These are phyloP conservation scores for Dryas octopetala DNA, from an alignment of 306 rosid genomes.

Conservation along the genomic window DNA sequence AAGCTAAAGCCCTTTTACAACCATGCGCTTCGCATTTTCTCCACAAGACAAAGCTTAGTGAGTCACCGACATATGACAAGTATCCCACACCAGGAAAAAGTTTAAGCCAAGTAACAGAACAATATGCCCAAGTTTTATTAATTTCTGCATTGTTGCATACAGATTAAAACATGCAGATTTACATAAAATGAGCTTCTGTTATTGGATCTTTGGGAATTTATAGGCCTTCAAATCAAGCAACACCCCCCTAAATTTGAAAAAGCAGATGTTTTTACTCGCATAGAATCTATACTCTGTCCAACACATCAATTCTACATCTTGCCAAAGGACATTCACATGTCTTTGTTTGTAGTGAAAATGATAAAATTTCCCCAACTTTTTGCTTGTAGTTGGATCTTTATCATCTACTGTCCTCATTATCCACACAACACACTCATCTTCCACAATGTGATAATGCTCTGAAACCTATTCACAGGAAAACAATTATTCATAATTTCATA, in stretches of 20 bases:
- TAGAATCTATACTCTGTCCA: slow-evolving; percentile 50
- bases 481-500: background rate
- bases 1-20: too few relatives aligned
- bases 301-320: slow-evolving; percentile 50
- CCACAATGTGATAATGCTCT: slow-evolving; percentile 39
- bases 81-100: too few relatives aligned
- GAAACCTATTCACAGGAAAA: slow-evolving; percentile 27
- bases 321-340: slow-evolving; percentile 90
- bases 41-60: too few relatives aligned
- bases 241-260: background rate
- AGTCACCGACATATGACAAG: too few relatives aligned
- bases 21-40: too few relatives aligned
- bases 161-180: background rate
- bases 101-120: too few relatives aligned
- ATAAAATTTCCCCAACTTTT: slow-evolving; percentile 42
- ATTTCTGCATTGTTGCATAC: background rate
- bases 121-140: too few relatives aligned
- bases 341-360: slow-evolving; percentile 62
- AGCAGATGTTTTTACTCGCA: slow-evolving; percentile 18
- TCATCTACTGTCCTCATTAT: slow-evolving; percentile 34
- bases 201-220: background rate
- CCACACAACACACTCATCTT: slow-evolving; percentile 47
- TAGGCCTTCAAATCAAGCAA: background rate
- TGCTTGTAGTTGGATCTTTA: slow-evolving; percentile 47
- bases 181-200: background rate